Evolutionary conservation across 2,329 filamentous ascomycete genomes (phyloP).

Genomic region (Arthrobotrys megalospora): DNA sequence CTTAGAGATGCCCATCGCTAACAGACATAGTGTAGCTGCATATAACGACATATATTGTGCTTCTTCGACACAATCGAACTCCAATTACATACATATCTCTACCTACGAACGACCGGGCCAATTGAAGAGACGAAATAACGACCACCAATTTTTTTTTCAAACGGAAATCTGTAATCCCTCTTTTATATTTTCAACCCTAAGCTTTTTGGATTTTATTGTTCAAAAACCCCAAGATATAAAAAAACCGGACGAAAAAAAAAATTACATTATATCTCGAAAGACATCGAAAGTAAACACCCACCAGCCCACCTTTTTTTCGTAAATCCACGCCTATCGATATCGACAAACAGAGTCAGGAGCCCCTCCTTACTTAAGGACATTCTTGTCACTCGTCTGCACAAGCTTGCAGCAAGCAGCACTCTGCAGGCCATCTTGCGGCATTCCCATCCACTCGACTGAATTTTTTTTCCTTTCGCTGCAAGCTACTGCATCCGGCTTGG

Average conservation of each 20-base stretch:
- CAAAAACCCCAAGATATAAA: slow-evolving; percentile 15
- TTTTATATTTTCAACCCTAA: slow-evolving; percentile 17
- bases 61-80: slow-evolving; percentile 21
- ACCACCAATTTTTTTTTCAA: slow-evolving; percentile 17
- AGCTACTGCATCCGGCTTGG: slow-evolving; percentile 60
- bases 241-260: slow-evolving; percentile 30
- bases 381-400: slow-evolving; percentile 33
- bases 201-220: slow-evolving; percentile 38
- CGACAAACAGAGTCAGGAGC: slow-evolving; percentile 51
- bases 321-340: slow-evolving; percentile 53
- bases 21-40: slow-evolving; percentile 45
- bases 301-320: slow-evolving; percentile 34
- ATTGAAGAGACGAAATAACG: slow-evolving; percentile 44
- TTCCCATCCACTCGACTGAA: slow-evolving; percentile 58
- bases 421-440: slow-evolving; percentile 61
- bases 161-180: slow-evolving; percentile 23
- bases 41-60: slow-evolving; percentile 50
- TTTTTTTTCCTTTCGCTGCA: slow-evolving; percentile 59
- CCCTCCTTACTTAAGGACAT: slow-evolving; percentile 50
- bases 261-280: slow-evolving; percentile 35
- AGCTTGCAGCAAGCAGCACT: slow-evolving; percentile 47
- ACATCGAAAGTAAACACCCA: slow-evolving; percentile 29
- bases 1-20: slow-evolving; percentile 49
- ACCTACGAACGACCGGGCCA: slow-evolving; percentile 35
- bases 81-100: slow-evolving; percentile 43